phyloP scores from a whole-genome alignment of 1,284 basidiomycete species.

The Sporisorium iseilematis-ciliati region DNA sequence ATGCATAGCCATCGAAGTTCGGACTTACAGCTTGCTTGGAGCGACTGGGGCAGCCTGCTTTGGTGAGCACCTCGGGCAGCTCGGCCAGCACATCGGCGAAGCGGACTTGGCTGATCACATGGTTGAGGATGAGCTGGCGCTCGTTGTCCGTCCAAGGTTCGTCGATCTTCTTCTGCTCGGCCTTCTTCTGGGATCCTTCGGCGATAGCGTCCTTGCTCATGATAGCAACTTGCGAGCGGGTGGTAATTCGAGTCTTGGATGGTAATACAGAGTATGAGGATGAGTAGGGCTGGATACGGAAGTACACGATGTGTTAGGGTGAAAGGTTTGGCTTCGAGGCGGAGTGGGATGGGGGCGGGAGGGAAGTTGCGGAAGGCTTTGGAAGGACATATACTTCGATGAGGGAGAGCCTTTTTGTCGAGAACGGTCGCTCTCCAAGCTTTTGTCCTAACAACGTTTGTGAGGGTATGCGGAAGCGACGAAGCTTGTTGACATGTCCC shows the following conservation, averaged over 20 bases:
- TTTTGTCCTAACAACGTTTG: no score
- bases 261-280: not conserved
- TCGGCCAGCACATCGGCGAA: constrained; percentile 13
- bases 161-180: constrained; percentile 6
- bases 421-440: no score
- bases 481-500: not conserved
- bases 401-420: no score
- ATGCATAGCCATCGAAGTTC: not conserved
- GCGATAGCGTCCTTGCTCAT: constrained; percentile 7
- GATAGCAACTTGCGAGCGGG: not conserved
- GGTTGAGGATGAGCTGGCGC: constrained; percentile 25
- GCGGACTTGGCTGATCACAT: constrained; percentile 20
- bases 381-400: no score
- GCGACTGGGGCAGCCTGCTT: constrained; percentile 16
- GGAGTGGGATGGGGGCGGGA: not conserved
- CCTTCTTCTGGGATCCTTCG: not conserved
- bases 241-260: not conserved
- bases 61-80: constrained; percentile 10
- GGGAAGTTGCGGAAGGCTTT: no score
- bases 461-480: not conserved
- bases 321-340: not conserved
- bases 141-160: constrained; percentile 31
- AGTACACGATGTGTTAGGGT: no score
- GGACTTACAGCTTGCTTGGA: constrained; percentile 7
- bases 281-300: no score